Evolutionary conservation across 1,284 basidiomycete genomes (phyloP), one percentile per base, ranked within the genome.

Genomic region (Ceratobasidium sp.): DNA sequence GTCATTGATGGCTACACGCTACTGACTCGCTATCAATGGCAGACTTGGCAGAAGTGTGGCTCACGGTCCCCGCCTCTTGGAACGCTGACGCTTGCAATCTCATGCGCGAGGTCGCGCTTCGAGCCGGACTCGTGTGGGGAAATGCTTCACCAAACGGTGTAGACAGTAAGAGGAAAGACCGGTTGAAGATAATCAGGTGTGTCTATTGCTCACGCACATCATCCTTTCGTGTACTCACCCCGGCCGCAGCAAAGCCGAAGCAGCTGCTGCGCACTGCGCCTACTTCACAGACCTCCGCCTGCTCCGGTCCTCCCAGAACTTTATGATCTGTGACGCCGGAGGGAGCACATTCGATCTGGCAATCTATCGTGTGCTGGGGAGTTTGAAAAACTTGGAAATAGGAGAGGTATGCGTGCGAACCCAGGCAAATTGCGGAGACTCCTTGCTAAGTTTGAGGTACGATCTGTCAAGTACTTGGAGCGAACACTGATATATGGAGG

Each of bases 51-150:
- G 88, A 92, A 76, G 89, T 93, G 5, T 89, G 89, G 84, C 80
- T 92, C 62, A 92, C 91, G 8, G 92, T 92, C 8, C 92, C 92
- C 66, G 92, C 92, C 14, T 90, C 92, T 42, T 94, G 92, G 92
- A 91, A 93, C 78, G 90, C 88, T 0, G 87, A 84, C 75, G 91
- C 90, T 0, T 91, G 89, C 76, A 87, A 89, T 73, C 84, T 92
- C 75, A 94, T 94, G 92, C 85, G 91, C 33, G 87, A 88, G 69
- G 91, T 91, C 54, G 92, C 91, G 8, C 89, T 94, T 73, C 81
- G 83, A 30, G 92, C 92, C 16, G 90, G 90, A 0, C 83, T 94
- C 9, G 92, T 94, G 12, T 87, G 87, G 74, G 87, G 87, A 67
- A 81, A 88, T 4, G 81, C 84, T 58, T 87, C 89, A 9, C 7